Evolutionary conservation across 768 basidiomycete genomes (phyloP), one percentile per base, ranked within the genome.

Genomic region (Auricularia sp.): DNA sequence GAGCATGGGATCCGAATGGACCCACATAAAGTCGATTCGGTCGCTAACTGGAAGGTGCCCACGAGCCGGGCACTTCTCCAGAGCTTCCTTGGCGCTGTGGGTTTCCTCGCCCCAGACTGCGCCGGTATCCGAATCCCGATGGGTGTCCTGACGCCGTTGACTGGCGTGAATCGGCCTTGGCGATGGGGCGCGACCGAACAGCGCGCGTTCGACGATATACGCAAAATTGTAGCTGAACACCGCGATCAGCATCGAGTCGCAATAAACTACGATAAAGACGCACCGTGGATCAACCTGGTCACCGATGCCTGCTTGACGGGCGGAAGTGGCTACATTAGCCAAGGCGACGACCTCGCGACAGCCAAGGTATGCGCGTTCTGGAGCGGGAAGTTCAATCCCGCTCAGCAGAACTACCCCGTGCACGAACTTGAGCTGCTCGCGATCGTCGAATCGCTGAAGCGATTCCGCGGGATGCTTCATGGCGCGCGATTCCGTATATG

Each of bases 401-500:
- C 77, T 0, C 77, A 79, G 63, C 76, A 76, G n/a, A 79, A 79
- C 45, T 79, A 80, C 54, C 73, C 76, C n/a, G 75, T 77, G 0
- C 77, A 77, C 63, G 78, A 79, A 65, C 68, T 74, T 3, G 79
- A 81, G 59, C 69, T 79, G 68, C 64, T 80, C 39, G 76, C 75
- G 0, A 74, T 75, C 0, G 69, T 82, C 0, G 77, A 80, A 58
- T 71, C 77, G 0, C 65, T 81, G 63, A 76, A 75, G 45, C 75
- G 74, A 67, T 65, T 72, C 73, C 13, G 68, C 65, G 14, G 75
- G 39, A 67, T 77, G 2, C 51, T 79, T 1, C 73, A 72, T 37
- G 79, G 78, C 0, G 67, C 62, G 0, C 56, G 42, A 0, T 78
- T 79, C 39, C 54, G 54, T 0, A 75, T 75, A 68, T 35, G 71